Percentiles rank a stretch among this genome's conserved stretches.
Conservation (phyloP, 805 yeast species). For the Candida sithepensis region DNA sequence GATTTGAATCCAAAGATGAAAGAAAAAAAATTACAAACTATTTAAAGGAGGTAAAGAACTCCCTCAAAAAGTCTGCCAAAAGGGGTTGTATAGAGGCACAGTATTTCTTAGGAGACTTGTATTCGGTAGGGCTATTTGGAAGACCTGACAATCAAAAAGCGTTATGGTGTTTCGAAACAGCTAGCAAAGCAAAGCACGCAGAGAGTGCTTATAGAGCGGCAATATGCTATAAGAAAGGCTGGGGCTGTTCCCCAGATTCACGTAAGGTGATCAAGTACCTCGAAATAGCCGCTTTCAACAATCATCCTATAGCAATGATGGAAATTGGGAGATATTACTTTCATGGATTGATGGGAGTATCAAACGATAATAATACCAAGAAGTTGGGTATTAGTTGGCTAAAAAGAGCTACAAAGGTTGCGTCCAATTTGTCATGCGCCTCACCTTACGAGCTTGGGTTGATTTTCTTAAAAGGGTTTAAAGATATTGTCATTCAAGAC, state of each 20-base stretch:
- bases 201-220: constrained; percentile 92
- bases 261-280: constrained; percentile 79
- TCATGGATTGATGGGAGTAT: constrained; percentile 79
- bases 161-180: constrained; percentile 71
- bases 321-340: constrained; percentile 85
- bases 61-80: constrained; percentile 57
- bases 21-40: constrained; percentile 26
- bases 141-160: constrained; percentile 78
- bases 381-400: constrained; percentile 92
- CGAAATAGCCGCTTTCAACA: constrained; percentile 82
- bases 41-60: constrained; percentile 66
- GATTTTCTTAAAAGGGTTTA: constrained; percentile 78
- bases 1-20: neutral
- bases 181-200: constrained; percentile 90
- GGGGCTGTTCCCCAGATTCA: constrained; percentile 87
- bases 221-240: constrained; percentile 87
- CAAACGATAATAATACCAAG: constrained; percentile 62
- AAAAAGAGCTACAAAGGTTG: constrained; percentile 78
- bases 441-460: constrained; percentile 92
- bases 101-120: constrained; percentile 86
- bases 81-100: constrained; percentile 89
- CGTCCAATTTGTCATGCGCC: constrained; percentile 81
- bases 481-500: constrained; percentile 85
- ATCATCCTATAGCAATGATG: constrained; percentile 97
- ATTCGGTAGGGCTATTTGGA: constrained; percentile 79